Evolutionary conservation across 176 grass and related monocot genomes (phyloP).

Genomic region (Raddia distichophylla): DNA sequence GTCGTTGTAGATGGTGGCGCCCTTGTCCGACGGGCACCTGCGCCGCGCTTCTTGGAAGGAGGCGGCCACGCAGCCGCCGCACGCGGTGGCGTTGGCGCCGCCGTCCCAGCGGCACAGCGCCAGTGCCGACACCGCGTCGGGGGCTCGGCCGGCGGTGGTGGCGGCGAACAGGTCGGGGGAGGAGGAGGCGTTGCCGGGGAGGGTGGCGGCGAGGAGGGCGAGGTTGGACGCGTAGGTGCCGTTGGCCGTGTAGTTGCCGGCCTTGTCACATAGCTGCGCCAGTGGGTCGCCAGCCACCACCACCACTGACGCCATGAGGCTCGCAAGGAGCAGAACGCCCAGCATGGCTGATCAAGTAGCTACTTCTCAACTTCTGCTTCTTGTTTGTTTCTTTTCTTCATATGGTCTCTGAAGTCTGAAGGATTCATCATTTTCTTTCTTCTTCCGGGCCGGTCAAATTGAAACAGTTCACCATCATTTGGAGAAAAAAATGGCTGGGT

Average conservation of each 20-base stretch:
- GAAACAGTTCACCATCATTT: no score
- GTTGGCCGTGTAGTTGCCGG: constrained; percentile 27
- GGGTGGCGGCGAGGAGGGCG: constrained; percentile 4
- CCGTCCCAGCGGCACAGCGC: constrained; percentile 49
- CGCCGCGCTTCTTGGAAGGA: constrained; percentile 27
- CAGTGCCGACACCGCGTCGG: constrained; percentile 35
- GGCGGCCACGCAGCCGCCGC: constrained; percentile 8
- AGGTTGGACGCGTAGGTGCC: constrained; percentile 27
- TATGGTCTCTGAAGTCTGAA: no score
- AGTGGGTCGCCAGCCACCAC: constrained; percentile 24
- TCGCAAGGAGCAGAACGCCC: neutral
- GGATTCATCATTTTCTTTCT: no score
- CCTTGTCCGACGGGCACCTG: neutral
- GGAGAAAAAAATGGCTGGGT: no score
- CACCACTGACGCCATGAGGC: neutral
- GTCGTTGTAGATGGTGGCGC: constrained; percentile 28
- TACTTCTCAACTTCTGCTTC: no score
- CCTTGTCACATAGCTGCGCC: constrained; percentile 26
- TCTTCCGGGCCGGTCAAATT: no score
- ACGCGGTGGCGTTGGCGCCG: constrained; percentile 15
- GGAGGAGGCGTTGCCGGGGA: constrained; percentile 26
- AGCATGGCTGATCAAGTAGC: neutral
- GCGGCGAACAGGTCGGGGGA: constrained; percentile 31
- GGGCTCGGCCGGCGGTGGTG: neutral
- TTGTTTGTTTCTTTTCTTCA: no score